These are phyloP conservation scores for Fusarium bactridioides DNA, from an alignment of 2,329 filamentous ascomycete genomes.

Conservation along the genomic window DNA sequence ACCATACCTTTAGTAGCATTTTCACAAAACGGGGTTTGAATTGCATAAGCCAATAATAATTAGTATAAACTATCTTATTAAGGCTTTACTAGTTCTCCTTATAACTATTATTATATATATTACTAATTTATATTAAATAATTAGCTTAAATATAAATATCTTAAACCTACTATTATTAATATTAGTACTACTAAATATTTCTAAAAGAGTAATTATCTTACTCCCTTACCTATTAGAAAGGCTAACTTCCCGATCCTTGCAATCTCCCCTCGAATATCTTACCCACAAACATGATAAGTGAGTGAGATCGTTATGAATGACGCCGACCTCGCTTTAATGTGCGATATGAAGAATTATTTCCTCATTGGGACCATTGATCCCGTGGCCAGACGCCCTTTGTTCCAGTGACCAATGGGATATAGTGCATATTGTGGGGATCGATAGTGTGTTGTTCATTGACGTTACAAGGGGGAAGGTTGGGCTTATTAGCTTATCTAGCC, in stretches of 20 bases:
- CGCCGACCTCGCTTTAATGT: slow-evolving; percentile 21
- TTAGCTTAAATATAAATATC: not conserved
- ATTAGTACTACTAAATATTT: not conserved
- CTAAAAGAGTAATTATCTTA: slow-evolving; percentile 14
- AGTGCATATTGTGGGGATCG: not conserved
- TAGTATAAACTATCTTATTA: not conserved
- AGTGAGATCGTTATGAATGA: not conserved
- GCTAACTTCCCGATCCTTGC: slow-evolving; percentile 17
- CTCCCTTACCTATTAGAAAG: slow-evolving; percentile 11
- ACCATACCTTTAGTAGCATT: too few relatives aligned
- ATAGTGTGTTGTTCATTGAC: not conserved
- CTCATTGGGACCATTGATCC: not conserved
- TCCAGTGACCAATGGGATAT: not conserved
- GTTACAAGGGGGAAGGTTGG: not conserved
- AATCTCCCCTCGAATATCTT: not conserved
- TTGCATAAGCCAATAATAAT: not conserved
- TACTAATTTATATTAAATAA: not conserved
- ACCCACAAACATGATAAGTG: not conserved
- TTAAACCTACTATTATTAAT: not conserved
- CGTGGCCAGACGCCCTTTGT: slow-evolving; percentile 7
- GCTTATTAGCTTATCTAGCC: not conserved
- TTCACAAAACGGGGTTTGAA: not conserved
- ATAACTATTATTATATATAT: not conserved
- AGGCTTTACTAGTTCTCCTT: fast-evolving
- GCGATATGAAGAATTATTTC: slow-evolving; percentile 15